phyloP scores from a whole-genome alignment of 208 protist species.

The Chromosphaera perkinsii region DNA sequence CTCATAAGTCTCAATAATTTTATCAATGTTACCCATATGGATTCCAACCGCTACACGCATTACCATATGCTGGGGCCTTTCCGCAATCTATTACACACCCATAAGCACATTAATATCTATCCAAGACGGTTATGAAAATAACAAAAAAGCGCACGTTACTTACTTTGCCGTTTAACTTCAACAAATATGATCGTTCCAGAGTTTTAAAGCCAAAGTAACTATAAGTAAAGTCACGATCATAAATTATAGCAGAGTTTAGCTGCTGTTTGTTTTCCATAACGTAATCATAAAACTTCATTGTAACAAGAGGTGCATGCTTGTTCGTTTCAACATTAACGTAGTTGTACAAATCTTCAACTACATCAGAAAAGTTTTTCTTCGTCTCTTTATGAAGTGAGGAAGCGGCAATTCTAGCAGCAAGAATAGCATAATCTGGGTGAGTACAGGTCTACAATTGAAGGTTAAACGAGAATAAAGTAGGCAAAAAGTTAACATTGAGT shows the following conservation, averaged over 20 bases:
- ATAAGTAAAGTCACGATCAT: slow-evolving; percentile 87
- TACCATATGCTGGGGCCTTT: slow-evolving; percentile 97
- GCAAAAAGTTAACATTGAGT: too few relatives aligned
- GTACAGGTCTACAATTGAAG: too few relatives aligned
- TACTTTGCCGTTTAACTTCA: slow-evolving; percentile 76
- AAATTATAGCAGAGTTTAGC: slow-evolving; percentile 83
- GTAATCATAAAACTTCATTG: slow-evolving; percentile 79
- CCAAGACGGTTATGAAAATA: not conserved
- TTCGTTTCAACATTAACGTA: slow-evolving; percentile 76
- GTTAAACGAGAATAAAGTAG: too few relatives aligned
- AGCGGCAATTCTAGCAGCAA: slow-evolving; percentile 92
- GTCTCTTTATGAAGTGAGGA: slow-evolving; percentile 95
- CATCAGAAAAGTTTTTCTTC: slow-evolving; percentile 62
- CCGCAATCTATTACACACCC: slow-evolving; percentile 66
- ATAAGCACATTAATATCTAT: not conserved
- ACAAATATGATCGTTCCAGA: slow-evolving; percentile 94
- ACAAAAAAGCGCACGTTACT: not conserved
- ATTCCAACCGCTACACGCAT: slow-evolving; percentile 96
- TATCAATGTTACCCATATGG: slow-evolving; percentile 78
- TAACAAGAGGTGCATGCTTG: slow-evolving; percentile 76
- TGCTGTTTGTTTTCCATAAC: slow-evolving; percentile 61
- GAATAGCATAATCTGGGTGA: slow-evolving; percentile 92
- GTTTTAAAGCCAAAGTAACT: slow-evolving; percentile 99
- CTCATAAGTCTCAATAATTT: slow-evolving; percentile 90
- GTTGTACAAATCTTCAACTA: slow-evolving; percentile 63